Base-by-base conservation (phyloP, 352 stramenopile genomes). In the Phytophthora europaea region DNA sequence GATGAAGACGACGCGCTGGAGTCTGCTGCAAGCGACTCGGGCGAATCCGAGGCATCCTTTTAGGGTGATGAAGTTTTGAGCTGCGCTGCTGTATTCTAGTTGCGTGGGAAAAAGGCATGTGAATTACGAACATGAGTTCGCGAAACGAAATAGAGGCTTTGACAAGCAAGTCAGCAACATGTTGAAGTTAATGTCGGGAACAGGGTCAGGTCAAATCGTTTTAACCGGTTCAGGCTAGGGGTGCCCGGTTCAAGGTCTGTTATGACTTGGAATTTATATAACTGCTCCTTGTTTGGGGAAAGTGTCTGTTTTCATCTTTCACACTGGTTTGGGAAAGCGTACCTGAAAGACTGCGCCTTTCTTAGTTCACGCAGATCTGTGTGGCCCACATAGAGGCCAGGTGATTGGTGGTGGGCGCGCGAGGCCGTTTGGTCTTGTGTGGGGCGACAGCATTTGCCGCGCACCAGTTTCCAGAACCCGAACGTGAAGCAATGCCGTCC, bases 401-500 rank as follows among this genome's bases (percentile, higher is more conserved):
- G 70, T 75, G 81, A 88, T 92, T 92, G 84, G 84, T 92, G 82
- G 84, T 88, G 79, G 76, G 76, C 66, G 73, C 75, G 72, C 56
- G 71, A 80, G 75, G 65, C 20, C n/a, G 38, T 31, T 65, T 62
- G n/a, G 56, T 36, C 56, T 70, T 70, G 72, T 61, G 13, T 34
- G 55, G 64, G 73, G 36, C 52, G 56, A 28, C 36, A 52, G 38
- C 55, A 72, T 67, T 76, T 77, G 65, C 67, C 61, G 63, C 69
- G 81, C 72, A 72, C 61, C 68, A 85, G 75, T 83, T 85, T 84
- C 74, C 75, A 94, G 88, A 94, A 93, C 88, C 88, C 88, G 80
- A 91, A 88, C 80, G 81, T 85, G 74, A 87, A 90, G 84, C 76
- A 88, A 90, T 94, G 88, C 83, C 87, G 69, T 91, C 86, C 70